Conservation (phyloP, 305 asterid genomes). For the Fraxinus latifolia region DNA sequence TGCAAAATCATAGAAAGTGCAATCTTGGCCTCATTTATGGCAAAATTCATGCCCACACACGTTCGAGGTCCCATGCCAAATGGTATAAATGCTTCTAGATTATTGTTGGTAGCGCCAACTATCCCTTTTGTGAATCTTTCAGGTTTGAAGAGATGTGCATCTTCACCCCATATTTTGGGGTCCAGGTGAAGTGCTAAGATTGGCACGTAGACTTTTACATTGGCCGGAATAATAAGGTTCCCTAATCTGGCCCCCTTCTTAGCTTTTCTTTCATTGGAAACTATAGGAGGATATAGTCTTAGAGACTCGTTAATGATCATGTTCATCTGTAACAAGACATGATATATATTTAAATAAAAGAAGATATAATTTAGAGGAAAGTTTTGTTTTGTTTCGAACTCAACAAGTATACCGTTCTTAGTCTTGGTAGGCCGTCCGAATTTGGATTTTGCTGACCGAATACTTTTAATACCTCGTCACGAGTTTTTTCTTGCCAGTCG, state of each 20-base stretch:
- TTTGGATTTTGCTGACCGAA: slow-evolving; percentile 28
- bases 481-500: slow-evolving; percentile 44
- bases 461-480: slow-evolving; percentile 28
- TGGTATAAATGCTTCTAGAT: slow-evolving; percentile 34
- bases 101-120: slow-evolving; percentile 34
- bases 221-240: slow-evolving; percentile 27
- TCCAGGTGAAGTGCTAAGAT: slow-evolving; percentile 33
- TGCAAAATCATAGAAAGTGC: slow-evolving; percentile 36
- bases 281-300: slow-evolving; percentile 43
- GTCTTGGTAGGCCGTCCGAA: slow-evolving; percentile 23
- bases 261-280: slow-evolving; percentile 27
- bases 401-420: slow-evolving; percentile 13
- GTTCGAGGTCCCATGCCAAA: slow-evolving; percentile 42
- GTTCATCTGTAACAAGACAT: slow-evolving; percentile 22
- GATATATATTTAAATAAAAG: not conserved
- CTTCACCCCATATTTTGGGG: slow-evolving; percentile 31
- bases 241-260: slow-evolving; percentile 28
- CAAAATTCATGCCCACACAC: slow-evolving; percentile 43
- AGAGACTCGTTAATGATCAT: slow-evolving; percentile 3
- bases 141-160: slow-evolving; percentile 36
- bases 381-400: not conserved
- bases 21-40: slow-evolving; percentile 38
- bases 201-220: slow-evolving; percentile 26
- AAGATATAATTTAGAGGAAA: slow-evolving; percentile 2
- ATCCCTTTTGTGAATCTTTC: slow-evolving; percentile 37